Percentiles rank a stretch among this genome's conserved stretches.
Evolutionary conservation across 805 yeast genomes (phyloP).

Genomic region (Saturnispora silvae): DNA sequence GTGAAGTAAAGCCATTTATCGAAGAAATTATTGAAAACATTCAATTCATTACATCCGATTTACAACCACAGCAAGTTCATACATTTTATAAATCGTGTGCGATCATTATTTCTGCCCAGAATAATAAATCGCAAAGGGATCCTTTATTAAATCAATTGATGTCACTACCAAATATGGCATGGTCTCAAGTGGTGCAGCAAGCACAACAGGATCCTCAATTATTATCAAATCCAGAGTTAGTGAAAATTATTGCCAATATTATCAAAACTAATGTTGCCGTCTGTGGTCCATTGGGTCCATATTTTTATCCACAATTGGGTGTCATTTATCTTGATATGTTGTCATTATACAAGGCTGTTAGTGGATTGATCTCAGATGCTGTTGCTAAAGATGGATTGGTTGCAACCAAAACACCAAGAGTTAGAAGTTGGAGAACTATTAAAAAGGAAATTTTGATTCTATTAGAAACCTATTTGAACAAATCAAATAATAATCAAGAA

Average conservation of each 20-base stretch:
- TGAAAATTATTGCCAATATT: constrained; percentile 85
- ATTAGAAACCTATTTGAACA: constrained; percentile 78
- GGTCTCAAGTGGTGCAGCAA: constrained; percentile 81
- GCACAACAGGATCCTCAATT: constrained; percentile 77
- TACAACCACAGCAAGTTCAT: constrained; percentile 95
- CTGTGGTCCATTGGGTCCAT: constrained; percentile 89
- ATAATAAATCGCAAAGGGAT: constrained; percentile 56
- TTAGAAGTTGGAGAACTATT: constrained; percentile 89
- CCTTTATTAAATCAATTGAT: constrained; percentile 66
- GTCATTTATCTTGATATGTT: constrained; percentile 82
- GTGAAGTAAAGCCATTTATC: constrained; percentile 83
- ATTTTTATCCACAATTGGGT: constrained; percentile 80
- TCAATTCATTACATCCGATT: constrained; percentile 78
- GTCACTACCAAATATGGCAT: constrained; percentile 89
- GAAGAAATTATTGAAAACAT: constrained; percentile 79
- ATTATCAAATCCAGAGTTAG: constrained; percentile 67
- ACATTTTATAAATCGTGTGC: constrained; percentile 98
- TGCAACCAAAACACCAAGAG: constrained; percentile 91
- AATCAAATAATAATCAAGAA: constrained; percentile 78
- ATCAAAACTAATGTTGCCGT: constrained; percentile 93
- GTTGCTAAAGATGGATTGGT: constrained; percentile 74
- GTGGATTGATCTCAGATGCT: constrained; percentile 70
- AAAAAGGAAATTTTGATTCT: constrained; percentile 87
- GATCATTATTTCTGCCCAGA: constrained; percentile 80
- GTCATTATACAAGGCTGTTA: constrained; percentile 78